Percentiles rank a stretch among this genome's conserved stretches.
Conservation (phyloP, 139 green algal species). For the Parachlorella kessleri region DNA sequence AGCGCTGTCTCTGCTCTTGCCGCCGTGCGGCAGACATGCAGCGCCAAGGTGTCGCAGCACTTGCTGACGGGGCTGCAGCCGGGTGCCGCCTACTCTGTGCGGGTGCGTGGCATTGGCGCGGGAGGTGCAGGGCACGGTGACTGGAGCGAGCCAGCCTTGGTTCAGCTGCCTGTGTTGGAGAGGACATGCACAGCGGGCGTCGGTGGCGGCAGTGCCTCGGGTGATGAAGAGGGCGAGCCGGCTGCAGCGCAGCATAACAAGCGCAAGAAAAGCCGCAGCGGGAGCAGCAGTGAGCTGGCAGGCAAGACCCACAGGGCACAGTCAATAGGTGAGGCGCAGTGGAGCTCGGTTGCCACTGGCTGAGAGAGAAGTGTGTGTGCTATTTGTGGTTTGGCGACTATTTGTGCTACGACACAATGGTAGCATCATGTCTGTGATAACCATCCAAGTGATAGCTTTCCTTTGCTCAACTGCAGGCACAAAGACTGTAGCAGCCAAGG, state of each 20-base stretch:
- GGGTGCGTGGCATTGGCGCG: conserved; percentile 57
- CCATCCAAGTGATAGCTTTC: neutral
- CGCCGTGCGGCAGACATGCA: conserved; percentile 18
- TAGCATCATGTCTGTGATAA: neutral
- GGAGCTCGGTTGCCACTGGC: neutral
- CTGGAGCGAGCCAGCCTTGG: conserved; percentile 49
- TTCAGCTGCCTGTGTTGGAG: conserved; percentile 17
- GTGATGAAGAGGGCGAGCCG: neutral
- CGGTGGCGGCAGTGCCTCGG: neutral
- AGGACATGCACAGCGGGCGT: neutral
- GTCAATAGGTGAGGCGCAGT: neutral
- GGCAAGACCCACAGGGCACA: neutral
- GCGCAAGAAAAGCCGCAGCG: neutral
- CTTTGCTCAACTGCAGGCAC: neutral
- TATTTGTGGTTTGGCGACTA: neutral
- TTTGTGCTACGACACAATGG: neutral
- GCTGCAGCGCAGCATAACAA: neutral
- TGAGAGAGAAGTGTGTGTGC: neutral
- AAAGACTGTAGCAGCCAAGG: conserved; percentile 12
- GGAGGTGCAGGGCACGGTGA: conserved; percentile 57
- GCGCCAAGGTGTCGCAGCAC: neutral
- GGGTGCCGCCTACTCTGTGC: conserved; percentile 32
- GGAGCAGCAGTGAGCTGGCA: neutral
- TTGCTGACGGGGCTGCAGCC: conserved; percentile 31
- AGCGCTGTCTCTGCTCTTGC: neutral